Evolutionary conservation across 768 basidiomycete species (phyloP).

Genomic region (Lepiota brunneoincarnata): DNA sequence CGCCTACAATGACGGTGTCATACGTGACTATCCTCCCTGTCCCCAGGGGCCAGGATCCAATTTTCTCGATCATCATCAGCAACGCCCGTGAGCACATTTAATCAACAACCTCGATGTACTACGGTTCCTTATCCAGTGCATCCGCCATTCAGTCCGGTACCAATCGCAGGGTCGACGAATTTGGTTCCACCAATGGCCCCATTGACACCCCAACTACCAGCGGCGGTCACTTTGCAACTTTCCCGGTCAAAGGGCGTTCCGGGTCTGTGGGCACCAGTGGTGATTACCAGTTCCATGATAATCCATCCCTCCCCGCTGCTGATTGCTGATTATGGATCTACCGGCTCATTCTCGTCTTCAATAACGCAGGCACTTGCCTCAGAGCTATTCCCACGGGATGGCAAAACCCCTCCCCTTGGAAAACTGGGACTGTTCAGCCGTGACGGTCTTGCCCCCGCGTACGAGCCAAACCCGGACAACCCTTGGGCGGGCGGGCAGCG

Average conservation of each 20-base stretch:
- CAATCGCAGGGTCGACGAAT: conserved; percentile 33
- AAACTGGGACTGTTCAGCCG: conserved; percentile 13
- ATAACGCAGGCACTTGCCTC: conserved; percentile 29
- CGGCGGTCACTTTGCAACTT: conserved; percentile 63
- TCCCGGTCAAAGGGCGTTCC: conserved; percentile 48
- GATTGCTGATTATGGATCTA: conserved; percentile 1
- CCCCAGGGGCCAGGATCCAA: conserved; percentile 21
- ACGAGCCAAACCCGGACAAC: conserved; percentile 3
- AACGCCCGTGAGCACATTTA: neutral
- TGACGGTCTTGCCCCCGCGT: conserved; percentile 10
- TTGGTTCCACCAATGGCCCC: conserved; percentile 29
- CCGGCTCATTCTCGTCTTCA: conserved; percentile 32
- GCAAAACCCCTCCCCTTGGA: conserved; percentile 6
- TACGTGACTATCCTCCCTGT: neutral
- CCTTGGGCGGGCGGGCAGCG: neutral
- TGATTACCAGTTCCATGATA: conserved; percentile 11
- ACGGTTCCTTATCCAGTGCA: conserved; percentile 8
- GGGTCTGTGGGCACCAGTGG: conserved; percentile 18
- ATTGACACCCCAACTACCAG: conserved; percentile 21
- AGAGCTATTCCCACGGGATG: conserved; percentile 1
- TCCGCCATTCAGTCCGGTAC: no score
- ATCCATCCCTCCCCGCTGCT: conserved; percentile 8
- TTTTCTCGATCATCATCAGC: conserved; percentile 24
- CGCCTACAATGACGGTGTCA: neutral
- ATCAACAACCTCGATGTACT: conserved; percentile 3